phyloP scores from a whole-genome alignment of 192 early-diverging fungal genomes.

The Coemansia sp. region DNA sequence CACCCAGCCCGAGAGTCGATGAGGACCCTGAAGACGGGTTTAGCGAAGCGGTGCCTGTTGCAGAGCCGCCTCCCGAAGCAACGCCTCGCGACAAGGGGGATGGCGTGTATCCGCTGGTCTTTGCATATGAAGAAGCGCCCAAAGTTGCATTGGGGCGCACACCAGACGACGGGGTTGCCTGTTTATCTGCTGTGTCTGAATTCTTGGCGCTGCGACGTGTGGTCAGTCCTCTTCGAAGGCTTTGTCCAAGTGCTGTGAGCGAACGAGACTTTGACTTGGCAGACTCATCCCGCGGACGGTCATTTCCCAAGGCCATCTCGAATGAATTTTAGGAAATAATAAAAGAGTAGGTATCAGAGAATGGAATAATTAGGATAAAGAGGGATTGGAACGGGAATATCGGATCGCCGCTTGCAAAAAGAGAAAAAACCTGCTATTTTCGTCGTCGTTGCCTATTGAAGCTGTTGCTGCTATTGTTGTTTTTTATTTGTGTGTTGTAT shows the following conservation, averaged over 20 bases:
- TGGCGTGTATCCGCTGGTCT: conserved; percentile 29
- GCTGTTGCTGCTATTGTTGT: neutral
- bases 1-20: neutral
- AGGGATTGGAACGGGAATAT: neutral
- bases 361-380: neutral
- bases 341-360: conserved; percentile 1
- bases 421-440: neutral
- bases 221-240: conserved; percentile 49
- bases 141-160: neutral
- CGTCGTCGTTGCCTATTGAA: no score
- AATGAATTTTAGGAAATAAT: neutral
- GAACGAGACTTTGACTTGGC: conserved; percentile 47
- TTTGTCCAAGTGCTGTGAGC: conserved; percentile 44
- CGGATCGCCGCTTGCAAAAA: neutral
- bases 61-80: conserved; percentile 7
- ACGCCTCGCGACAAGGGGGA: conserved; percentile 39
- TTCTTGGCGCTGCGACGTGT: conserved; percentile 20
- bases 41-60: neutral
- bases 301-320: conserved; percentile 47
- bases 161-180: neutral
- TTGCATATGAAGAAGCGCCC: conserved; percentile 13
- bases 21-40: neutral
- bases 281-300: conserved; percentile 51
- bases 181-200: conserved; percentile 5
- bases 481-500: neutral